Evolutionary conservation across 2,329 filamentous ascomycete genomes (phyloP), one percentile per base, ranked within the genome.

Genomic region (Ilyonectria robusta): DNA sequence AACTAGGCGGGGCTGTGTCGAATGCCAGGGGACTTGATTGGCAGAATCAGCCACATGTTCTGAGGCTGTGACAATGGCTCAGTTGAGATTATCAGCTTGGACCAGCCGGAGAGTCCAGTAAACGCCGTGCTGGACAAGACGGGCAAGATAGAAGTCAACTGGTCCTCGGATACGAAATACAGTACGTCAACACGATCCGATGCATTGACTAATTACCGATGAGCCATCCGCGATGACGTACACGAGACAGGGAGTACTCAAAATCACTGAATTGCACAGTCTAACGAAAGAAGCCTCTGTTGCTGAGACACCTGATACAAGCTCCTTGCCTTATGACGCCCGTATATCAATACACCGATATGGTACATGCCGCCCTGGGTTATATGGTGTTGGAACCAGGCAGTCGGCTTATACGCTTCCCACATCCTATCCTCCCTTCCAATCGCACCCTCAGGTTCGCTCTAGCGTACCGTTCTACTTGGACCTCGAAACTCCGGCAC

Each of bases 401-500:
- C 46, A 63, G 66, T 57, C 66, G 66, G 59, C 71, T 67, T 69
- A 70, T 73, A 70, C 69, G 70, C 65, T 67, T 74, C 65, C 70
- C 68, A 57, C 60, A 69, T 65, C 65, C 63, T 57, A 65, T 67
- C 59, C 66, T 47, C 66, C 48, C 63, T 61, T 53, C 66, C 48
- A 60, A 63, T 46, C 62, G 26, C 56, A 51, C 31, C 40, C 57
- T 53, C 47, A 19, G 31, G 31, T 62, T 37, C 44, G 46, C 8
- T 54, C 23, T 13, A 7, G 19, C 50, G 47, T 51, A 19, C 42
- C 53, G 26, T 55, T 59, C 77, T 84, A 89, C 81, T 91, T 94
- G 37, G 91, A 86, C 65, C 90, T 89, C 71, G 92, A 93, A 42
- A 99, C 95, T 70, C 96, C 96, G 54, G 96, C 96, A n/a, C 94